Base-by-base conservation (phyloP, 257 asterid species). In the Perilla frutescens region DNA sequence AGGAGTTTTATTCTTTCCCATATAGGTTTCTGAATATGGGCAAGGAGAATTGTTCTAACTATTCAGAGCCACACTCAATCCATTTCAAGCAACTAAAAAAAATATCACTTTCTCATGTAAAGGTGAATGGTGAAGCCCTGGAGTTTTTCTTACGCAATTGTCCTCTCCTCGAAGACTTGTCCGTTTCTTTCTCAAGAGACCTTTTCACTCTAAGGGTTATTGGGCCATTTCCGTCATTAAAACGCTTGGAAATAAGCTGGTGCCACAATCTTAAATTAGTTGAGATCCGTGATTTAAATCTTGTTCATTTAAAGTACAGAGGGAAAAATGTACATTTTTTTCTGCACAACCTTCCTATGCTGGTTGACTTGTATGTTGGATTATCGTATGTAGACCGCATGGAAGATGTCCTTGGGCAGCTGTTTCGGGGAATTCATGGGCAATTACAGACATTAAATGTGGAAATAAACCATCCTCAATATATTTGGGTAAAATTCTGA, bases 101-200 rank as follows among this genome's bases (percentile, higher is more conserved):
- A 7, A 2, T 74, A 5, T 54, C 40, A 54, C 1, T 1, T 54
- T 0, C 40, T 2, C 5, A 3, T 5, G 26, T 20, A 20, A 20
- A 20, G 26, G 26, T 20, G 26, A 20, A 20, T 20, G 26, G 26
- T 20, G 26, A 20, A 20, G 26, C 26, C 26, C 40, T 37, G 3
- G 62, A 29, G 41, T 57, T 26, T 14, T 57, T 57, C 40, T 3
- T 57, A 10, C 14, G 10, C n/a, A 31, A 31, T 8, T 57, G 62
- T 57, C 62, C 62, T 57, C 41, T 57, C 62, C 62, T 57, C 8
- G 62, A 57, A 32, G 6, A 57, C 39, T 9, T 57, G 32, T 57
- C 62, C 1, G 62, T 57, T 29, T 57, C 40, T 7, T 13, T 26
- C 1, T 57, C 62, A 3, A 2, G 7, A 3, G 41, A 26, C 1